These are phyloP conservation scores for Solanum gracilifrons DNA, from an alignment of 257 asterid genomes.

Conservation along the genomic window DNA sequence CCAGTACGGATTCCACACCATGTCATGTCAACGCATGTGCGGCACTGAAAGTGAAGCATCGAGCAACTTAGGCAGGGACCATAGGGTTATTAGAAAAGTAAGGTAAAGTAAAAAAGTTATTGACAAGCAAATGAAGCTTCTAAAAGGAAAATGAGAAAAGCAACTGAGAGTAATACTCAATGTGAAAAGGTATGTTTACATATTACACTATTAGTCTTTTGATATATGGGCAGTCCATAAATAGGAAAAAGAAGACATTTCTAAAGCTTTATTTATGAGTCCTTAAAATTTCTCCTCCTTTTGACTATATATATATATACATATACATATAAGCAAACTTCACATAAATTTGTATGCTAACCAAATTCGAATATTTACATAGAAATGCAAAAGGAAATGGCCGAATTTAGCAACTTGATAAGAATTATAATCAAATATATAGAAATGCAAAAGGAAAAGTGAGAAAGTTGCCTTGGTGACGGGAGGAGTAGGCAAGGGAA, in stretches of 20 bases:
- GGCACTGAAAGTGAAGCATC: no score
- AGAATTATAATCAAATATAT: not conserved
- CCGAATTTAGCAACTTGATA: not conserved
- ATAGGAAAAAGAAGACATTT: not conserved
- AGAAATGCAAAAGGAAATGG: not conserved
- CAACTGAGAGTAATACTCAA: not conserved
- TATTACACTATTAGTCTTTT: not conserved
- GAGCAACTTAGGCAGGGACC: not conserved
- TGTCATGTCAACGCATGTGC: not conserved
- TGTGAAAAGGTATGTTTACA: not conserved
- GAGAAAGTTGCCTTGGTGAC: constrained; percentile 34
- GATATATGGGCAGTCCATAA: not conserved
- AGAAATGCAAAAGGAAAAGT: not conserved
- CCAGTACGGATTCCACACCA: not conserved
- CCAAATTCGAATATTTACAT: not conserved
- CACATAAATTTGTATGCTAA: not conserved
- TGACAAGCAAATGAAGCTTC: not conserved
- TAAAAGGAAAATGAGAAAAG: not conserved
- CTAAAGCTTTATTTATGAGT: not conserved
- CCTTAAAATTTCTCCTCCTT: not conserved
- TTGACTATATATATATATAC: not conserved
- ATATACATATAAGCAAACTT: not conserved
- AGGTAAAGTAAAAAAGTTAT: not conserved
- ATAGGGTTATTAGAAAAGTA: not conserved
- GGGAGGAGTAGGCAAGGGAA: constrained; percentile 52